These are phyloP conservation scores for Paxillus involutus DNA, from an alignment of 768 basidiomycete species.

Conservation along the genomic window DNA sequence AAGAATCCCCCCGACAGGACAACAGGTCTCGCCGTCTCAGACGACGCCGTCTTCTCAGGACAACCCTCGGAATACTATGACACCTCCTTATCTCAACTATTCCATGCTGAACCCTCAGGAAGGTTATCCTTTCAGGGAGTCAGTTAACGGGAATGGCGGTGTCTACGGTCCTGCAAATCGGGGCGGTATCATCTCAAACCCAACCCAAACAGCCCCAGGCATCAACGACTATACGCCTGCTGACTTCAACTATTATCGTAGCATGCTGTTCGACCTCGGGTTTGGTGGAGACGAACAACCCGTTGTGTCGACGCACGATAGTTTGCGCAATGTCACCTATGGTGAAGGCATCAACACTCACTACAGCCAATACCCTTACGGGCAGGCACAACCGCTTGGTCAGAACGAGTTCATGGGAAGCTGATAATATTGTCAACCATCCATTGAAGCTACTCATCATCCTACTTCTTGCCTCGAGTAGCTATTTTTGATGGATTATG, in stretches of 20 bases:
- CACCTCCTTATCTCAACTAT: constrained; percentile 17
- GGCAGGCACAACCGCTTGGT: constrained; percentile 20
- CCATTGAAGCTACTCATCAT: neutral
- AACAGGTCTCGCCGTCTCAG: constrained; percentile 21
- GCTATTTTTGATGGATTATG: constrained; percentile 17
- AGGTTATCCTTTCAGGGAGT: constrained; percentile 8
- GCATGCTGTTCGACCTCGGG: constrained; percentile 75
- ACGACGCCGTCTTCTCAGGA: constrained; percentile 23
- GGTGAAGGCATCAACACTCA: constrained; percentile 36
- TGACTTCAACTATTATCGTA: constrained; percentile 72
- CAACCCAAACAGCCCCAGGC: constrained; percentile 34
- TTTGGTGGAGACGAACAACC: constrained; percentile 47
- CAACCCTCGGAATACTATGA: constrained; percentile 5
- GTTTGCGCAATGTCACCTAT: constrained; percentile 24
- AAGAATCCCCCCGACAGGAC: constrained; percentile 13
- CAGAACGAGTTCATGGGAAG: constrained; percentile 25
- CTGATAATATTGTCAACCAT: constrained; percentile 1
- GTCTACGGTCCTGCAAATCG: constrained; percentile 15
- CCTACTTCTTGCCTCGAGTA: constrained; percentile 8
- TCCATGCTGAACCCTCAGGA: constrained; percentile 17
- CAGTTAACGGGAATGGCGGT: constrained; percentile 8
- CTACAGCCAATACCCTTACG: constrained; percentile 35
- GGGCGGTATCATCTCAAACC: constrained; percentile 15
- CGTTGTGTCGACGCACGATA: constrained; percentile 19
- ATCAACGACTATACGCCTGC: constrained; percentile 34